Conservation (phyloP, 768 basidiomycete species). For the Vishniacozyma victoriae region DNA sequence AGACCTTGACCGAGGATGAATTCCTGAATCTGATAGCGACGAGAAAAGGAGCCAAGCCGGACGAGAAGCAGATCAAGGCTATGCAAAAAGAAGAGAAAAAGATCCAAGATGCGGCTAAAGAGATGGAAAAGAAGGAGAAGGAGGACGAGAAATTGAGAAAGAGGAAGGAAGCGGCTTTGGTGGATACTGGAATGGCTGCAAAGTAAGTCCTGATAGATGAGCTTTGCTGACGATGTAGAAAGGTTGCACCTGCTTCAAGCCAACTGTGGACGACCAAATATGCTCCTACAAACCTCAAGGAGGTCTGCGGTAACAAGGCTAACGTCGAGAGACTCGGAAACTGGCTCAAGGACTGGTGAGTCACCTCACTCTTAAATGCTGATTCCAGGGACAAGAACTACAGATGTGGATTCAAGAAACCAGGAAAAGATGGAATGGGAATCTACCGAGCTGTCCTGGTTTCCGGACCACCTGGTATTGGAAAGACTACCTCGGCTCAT, state of each 20-base stretch:
- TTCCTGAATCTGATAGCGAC: slow-evolving; percentile 77
- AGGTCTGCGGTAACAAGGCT: slow-evolving; percentile 92
- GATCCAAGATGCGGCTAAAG: slow-evolving; percentile 52
- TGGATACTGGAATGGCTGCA: slow-evolving; percentile 30
- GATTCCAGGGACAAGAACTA: slow-evolving; percentile 62
- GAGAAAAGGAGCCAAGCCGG: slow-evolving; percentile 57
- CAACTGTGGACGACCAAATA: slow-evolving; percentile 96
- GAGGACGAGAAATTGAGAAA: slow-evolving; percentile 48
- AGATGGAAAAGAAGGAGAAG: slow-evolving; percentile 58
- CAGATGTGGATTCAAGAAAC: slow-evolving; percentile 80
- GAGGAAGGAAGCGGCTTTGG: slow-evolving; percentile 37
- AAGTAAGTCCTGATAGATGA: slow-evolving; percentile 32
- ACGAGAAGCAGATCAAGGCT: slow-evolving; percentile 72
- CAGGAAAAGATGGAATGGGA: slow-evolving; percentile 84
- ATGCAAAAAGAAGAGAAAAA: slow-evolving; percentile 63
- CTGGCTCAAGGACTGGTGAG: slow-evolving; percentile 86
- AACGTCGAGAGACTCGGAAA: slow-evolving; percentile 78
- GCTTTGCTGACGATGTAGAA: slow-evolving; percentile 12
- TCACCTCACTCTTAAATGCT: neutral
- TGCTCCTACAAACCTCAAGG: slow-evolving; percentile 77
- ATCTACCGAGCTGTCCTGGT: slow-evolving; percentile 79
- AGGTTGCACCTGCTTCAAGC: slow-evolving; percentile 43
- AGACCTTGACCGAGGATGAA: slow-evolving; percentile 75
- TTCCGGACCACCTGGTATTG: slow-evolving; percentile 91
- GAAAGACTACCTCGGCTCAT: slow-evolving; percentile 95